A percentile compares a stretch with the other conserved stretches of the same genome.
Conservation (phyloP, 331 rosid species). For the Spiraea crenata region DNA sequence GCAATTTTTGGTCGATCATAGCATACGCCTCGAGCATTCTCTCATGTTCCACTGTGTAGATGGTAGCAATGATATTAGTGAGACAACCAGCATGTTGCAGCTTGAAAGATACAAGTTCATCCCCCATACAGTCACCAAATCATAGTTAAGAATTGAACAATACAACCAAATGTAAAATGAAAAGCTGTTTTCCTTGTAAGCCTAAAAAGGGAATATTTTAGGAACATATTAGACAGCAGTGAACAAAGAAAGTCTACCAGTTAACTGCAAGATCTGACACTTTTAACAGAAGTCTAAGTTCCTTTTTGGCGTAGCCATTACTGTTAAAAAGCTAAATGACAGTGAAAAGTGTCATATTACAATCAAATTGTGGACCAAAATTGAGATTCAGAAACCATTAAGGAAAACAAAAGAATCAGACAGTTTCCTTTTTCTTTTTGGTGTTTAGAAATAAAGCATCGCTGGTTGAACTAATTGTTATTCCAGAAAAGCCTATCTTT, state of each 20-base stretch:
- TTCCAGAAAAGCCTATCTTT: background rate
- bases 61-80: slow-evolving; percentile 16
- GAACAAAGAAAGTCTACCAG: background rate
- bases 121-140: background rate
- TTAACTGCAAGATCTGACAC: background rate
- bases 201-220: background rate
- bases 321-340: background rate
- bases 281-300: background rate
- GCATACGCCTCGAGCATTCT: slow-evolving; percentile 84
- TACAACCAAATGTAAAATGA: background rate
- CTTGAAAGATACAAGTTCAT: background rate
- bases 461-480: background rate
- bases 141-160: background rate
- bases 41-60: slow-evolving; percentile 81
- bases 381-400: background rate
- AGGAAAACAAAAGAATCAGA: background rate
- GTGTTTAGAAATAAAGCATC: background rate
- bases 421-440: background rate
- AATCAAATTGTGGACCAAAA: background rate
- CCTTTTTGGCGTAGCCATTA: background rate
- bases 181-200: background rate
- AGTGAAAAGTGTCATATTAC: background rate
- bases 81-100: slow-evolving; percentile 1
- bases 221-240: background rate
- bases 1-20: slow-evolving; percentile 72